Evolutionary conservation across 306 rosid species (phyloP), one percentile per base, ranked within the genome.

Genomic region (Quercus bicolor): DNA sequence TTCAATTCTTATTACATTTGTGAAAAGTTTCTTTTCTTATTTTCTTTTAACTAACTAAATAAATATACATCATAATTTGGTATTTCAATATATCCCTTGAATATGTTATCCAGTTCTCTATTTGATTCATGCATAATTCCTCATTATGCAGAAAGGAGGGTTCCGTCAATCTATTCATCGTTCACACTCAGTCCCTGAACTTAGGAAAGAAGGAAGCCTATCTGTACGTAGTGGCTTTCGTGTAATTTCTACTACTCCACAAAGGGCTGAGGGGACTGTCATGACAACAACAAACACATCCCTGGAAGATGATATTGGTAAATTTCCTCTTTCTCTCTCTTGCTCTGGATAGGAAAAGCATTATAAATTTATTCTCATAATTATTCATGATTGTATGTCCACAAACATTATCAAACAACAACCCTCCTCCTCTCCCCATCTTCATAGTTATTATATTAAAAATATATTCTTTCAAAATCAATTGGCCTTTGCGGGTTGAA

Each of bases 101-200:
- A 40, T 12, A 51, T 55, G 1, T 75, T 34, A 16, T 76, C 83
- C 62, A 34, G 68, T 5, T 21, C 61, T 59, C 59, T 33, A 20
- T 69, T 70, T 81, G 76, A 75, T 78, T 76, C 72, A 60, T 62
- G 37, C 52, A 45, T 7, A 31, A 20, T 57, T 51, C 72, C 73
- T 68, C 54, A 64, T 81, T 74, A 78, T 72, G 54, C 83, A 91
- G 98, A 90, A 81, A 81, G 91, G 83, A 76, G 90, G 64, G 43
- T 28, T 61, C 70, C 78, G 68, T 40, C 75, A 29, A 74, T 77
- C 88, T 5, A 77, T 88, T 82, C 82, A 75, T 24, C 92, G 90
- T 55, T 88, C 91, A 26, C 81, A 1, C 54, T 86, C 91, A 9
- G 86, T 86, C 15, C 92, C 92, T 2, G 82, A 28, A n/a, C 74